These are phyloP conservation scores for Magnaporthiopsis incrustans DNA, from an alignment of 2,329 filamentous ascomycete genomes.

Conservation along the genomic window DNA sequence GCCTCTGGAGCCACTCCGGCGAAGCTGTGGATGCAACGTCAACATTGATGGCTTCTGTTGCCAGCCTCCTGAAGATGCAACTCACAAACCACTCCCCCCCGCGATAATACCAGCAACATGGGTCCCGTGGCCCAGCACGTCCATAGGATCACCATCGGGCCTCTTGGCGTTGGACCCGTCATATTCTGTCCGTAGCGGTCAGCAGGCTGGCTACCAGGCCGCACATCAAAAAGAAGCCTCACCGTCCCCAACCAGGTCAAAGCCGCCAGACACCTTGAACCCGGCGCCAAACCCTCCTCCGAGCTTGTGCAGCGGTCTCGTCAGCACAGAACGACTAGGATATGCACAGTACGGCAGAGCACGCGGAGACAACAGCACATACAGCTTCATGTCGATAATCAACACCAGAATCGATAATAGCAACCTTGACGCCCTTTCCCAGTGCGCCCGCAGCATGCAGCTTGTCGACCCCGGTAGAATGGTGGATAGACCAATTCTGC, in stretches of 20 bases:
- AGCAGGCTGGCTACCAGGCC: neutral
- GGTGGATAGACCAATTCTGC: conserved; percentile 15
- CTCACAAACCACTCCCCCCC: conserved; percentile 11
- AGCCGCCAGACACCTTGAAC: conserved; percentile 17
- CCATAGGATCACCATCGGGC: conserved; percentile 18
- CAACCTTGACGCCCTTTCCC: conserved; percentile 14
- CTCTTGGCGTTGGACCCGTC: neutral
- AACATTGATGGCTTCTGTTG: neutral
- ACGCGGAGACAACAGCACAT: neutral
- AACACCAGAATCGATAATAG: conserved; percentile 15
- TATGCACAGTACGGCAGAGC: too few species aligned
- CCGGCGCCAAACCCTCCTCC: conserved; percentile 17
- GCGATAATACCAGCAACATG: conserved; percentile 21
- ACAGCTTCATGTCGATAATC: conserved; percentile 16
- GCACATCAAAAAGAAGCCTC: neutral
- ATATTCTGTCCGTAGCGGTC: neutral
- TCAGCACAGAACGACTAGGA: neutral
- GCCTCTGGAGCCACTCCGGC: conserved; percentile 19
- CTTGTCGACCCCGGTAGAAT: conserved; percentile 14
- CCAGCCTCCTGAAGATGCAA: neutral
- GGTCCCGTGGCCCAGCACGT: conserved; percentile 17
- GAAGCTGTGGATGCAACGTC: conserved; percentile 10
- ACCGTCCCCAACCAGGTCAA: conserved; percentile 17
- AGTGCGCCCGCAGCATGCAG: conserved; percentile 13
- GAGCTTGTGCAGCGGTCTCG: conserved; percentile 16